These are phyloP conservation scores for Leishmania amazonensis DNA, from an alignment of 208 protist species.

Conservation along the genomic window DNA sequence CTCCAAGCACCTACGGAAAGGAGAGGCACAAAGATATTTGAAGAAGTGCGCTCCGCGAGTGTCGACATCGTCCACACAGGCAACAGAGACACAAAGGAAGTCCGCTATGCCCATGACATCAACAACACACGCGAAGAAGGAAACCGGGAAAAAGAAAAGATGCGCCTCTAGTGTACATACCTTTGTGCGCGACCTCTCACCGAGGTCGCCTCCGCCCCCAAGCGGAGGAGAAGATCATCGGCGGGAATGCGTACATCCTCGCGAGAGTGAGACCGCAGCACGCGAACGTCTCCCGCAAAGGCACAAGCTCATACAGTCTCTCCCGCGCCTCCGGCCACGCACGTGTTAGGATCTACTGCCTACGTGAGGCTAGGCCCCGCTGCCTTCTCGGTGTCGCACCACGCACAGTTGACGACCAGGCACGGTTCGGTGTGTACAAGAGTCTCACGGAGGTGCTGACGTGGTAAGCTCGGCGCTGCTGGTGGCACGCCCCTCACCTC, in stretches of 20 bases:
- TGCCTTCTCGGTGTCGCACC: slow-evolving; percentile 58
- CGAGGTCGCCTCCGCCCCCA: background rate
- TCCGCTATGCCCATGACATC: background rate
- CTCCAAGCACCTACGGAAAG: background rate
- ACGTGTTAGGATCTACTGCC: background rate
- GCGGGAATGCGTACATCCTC: background rate
- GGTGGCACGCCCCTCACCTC: background rate
- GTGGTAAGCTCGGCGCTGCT: background rate
- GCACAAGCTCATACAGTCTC: background rate
- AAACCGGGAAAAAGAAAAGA: background rate
- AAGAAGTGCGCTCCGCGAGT: background rate
- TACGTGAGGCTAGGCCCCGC: background rate
- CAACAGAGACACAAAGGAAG: background rate
- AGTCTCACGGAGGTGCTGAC: background rate
- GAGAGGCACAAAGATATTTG: background rate
- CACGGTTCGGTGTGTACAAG: slow-evolving; percentile 56
- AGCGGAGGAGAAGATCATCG: background rate
- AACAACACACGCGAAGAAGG: background rate
- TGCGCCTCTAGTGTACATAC: background rate
- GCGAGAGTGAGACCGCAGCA: background rate
- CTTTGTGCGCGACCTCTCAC: background rate
- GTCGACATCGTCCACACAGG: background rate
- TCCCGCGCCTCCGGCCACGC: background rate
- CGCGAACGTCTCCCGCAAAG: background rate
- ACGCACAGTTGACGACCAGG: slow-evolving; percentile 70